phyloP scores from a whole-genome alignment of 805 yeast genomes.

The Ogataea chonburiensis region DNA sequence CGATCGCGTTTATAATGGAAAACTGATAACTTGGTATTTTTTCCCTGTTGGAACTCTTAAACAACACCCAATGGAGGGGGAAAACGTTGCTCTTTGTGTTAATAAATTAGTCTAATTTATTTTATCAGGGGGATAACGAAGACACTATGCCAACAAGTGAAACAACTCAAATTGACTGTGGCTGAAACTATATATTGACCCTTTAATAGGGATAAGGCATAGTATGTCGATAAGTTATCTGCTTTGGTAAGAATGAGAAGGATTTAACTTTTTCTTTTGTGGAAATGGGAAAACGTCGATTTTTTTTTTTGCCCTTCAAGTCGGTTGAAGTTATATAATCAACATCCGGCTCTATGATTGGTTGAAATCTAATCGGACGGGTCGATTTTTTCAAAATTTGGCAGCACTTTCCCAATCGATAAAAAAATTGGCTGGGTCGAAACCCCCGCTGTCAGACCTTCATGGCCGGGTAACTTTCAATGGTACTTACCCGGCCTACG shows the following conservation, averaged over 20 bases:
- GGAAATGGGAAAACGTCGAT: constrained; percentile 21
- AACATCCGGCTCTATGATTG: constrained; percentile 7
- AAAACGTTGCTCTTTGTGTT: constrained; percentile 12
- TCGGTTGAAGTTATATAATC: constrained; percentile 8
- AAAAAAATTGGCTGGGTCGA: constrained; percentile 4
- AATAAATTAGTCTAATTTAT: constrained; percentile 1
- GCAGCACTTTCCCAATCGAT: constrained; percentile 12
- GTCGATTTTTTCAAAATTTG: constrained; percentile 11
- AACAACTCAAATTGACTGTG: constrained; percentile 7
- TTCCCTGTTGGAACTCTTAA: too few relatives aligned
- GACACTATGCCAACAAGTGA: constrained; percentile 5
- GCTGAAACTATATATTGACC: constrained; percentile 5
- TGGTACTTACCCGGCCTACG: constrained; percentile 1
- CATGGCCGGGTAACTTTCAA: constrained; percentile 7
- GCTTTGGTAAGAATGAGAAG: constrained; percentile 13
- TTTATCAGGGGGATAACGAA: constrained; percentile 3
- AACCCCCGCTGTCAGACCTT: neutral
- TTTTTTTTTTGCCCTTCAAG: constrained; percentile 19
- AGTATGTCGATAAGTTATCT: constrained; percentile 12
- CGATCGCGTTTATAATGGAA: neutral
- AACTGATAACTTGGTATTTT: neutral
- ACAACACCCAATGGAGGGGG: constrained; percentile 9
- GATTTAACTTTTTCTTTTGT: constrained; percentile 20
- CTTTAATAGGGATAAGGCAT: constrained; percentile 14
- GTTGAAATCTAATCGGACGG: neutral